A percentile compares a stretch with the other conserved stretches of the same genome.
Conservation (phyloP, 208 protist species). For the Porcisia deanei region DNA sequence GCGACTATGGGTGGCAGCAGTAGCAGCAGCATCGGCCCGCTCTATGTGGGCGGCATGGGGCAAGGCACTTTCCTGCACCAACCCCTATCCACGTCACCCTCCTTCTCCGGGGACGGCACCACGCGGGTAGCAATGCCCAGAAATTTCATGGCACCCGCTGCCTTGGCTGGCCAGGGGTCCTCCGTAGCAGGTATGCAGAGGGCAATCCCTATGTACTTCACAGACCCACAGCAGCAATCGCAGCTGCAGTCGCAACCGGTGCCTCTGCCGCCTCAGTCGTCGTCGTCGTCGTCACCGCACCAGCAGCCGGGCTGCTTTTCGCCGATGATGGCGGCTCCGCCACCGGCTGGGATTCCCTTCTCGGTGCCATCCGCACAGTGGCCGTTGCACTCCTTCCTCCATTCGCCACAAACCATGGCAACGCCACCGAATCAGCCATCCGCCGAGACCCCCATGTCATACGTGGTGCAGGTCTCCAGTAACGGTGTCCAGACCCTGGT, state of each 20-base stretch:
- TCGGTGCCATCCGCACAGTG: neutral
- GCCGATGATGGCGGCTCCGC: neutral
- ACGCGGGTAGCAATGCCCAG: conserved; percentile 2
- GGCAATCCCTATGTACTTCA: conserved; percentile 4
- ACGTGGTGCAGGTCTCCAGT: conserved; percentile 2
- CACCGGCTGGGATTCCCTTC: conserved; percentile 3
- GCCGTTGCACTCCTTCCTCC: conserved; percentile 5
- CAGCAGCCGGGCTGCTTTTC: neutral
- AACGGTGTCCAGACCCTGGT: conserved; percentile 7
- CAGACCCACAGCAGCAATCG: conserved; percentile 1
- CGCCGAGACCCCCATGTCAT: neutral
- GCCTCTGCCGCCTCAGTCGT: neutral
- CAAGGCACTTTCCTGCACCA: neutral
- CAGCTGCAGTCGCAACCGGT: neutral
- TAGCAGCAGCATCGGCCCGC: neutral
- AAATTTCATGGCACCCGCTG: conserved; percentile 1
- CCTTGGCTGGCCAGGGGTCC: neutral
- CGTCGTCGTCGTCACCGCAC: neutral
- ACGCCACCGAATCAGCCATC: neutral
- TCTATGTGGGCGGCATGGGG: neutral
- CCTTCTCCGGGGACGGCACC: neutral
- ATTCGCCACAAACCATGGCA: neutral
- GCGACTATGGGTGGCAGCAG: neutral
- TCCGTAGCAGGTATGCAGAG: neutral
- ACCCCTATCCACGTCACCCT: neutral